Evolutionary conservation across 305 asterid genomes (phyloP).

Genomic region (Fraxinus greggii): DNA sequence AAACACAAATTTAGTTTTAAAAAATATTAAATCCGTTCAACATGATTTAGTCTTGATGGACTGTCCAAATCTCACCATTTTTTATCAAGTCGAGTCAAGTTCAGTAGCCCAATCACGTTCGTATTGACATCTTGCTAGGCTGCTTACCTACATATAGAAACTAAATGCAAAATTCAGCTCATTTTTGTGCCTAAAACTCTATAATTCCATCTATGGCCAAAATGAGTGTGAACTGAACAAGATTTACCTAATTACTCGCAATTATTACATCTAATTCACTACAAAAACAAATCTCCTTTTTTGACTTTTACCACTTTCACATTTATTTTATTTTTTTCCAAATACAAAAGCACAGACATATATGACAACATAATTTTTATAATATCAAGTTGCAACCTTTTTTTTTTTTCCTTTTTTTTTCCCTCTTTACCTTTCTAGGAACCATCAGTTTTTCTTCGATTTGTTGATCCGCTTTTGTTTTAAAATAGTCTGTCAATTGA

Average conservation of each 20-base stretch:
- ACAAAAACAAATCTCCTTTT: constrained; percentile 25
- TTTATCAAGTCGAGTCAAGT: not conserved
- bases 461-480: constrained; percentile 70
- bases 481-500: constrained; percentile 31
- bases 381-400: constrained; percentile 16
- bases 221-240: not conserved
- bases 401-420: not conserved
- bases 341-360: constrained; percentile 26
- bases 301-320: constrained; percentile 38
- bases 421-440: constrained; percentile 41
- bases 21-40: not conserved
- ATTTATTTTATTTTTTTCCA: constrained; percentile 26
- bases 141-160: not conserved
- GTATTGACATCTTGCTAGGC: not conserved
- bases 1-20: not conserved
- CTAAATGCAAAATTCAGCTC: not conserved
- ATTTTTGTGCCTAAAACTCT: not conserved
- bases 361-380: constrained; percentile 11
- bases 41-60: not conserved
- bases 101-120: not conserved
- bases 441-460: constrained; percentile 59
- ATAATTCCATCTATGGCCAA: not conserved
- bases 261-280: constrained; percentile 6
- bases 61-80: not conserved
- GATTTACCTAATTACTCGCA: constrained; percentile 20